These are phyloP conservation scores for Apostasia shenzhenica DNA, from an alignment of 106 monocot species.

Conservation along the genomic window DNA sequence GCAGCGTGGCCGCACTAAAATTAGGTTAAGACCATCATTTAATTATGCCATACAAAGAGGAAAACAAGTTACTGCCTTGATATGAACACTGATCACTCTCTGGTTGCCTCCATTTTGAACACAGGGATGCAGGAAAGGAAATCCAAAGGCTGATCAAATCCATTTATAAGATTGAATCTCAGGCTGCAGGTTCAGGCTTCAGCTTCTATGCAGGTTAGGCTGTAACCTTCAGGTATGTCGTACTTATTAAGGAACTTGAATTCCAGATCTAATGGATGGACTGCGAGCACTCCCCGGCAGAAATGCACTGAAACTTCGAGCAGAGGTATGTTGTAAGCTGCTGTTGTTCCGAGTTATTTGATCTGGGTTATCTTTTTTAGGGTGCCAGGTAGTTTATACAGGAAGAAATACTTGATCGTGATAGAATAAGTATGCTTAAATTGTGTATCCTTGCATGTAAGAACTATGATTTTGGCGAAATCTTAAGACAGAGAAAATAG, in stretches of 20 bases:
- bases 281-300: constrained; percentile 19
- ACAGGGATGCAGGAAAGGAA: constrained; percentile 23
- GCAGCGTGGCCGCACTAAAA: constrained; percentile 8
- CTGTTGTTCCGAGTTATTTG: not conserved
- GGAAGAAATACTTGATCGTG: too few relatives aligned
- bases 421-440: too few relatives aligned
- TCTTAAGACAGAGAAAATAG: too few relatives aligned
- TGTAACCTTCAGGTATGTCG: too few relatives aligned
- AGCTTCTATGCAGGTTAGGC: too few relatives aligned
- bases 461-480: too few relatives aligned
- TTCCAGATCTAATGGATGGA: constrained; percentile 18
- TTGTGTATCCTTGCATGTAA: too few relatives aligned
- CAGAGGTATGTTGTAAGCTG: constrained; percentile 4
- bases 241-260: not conserved
- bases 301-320: constrained; percentile 25
- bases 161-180: constrained; percentile 25
- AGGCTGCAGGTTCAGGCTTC: constrained; percentile 17
- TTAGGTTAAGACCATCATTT: not conserved
- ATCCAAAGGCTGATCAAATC: constrained; percentile 25
- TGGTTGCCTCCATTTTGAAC: not conserved
- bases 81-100: not conserved
- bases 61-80: not conserved
- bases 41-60: too few relatives aligned
- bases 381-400: too few relatives aligned
- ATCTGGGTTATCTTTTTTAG: too few relatives aligned